phyloP scores from a whole-genome alignment of 805 yeast species.

The Candida michaelii region DNA sequence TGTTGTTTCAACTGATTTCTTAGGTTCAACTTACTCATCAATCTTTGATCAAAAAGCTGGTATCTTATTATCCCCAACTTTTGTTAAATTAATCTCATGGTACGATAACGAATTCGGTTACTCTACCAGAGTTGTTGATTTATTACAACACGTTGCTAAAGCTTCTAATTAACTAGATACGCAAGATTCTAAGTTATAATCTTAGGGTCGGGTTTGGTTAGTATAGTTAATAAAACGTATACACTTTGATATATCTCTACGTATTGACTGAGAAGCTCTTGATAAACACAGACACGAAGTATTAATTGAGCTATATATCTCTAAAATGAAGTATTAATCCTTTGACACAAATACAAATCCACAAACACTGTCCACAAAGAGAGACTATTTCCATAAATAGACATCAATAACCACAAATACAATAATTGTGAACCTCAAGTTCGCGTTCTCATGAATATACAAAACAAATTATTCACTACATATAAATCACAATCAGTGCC shows the following conservation, averaged over 20 bases:
- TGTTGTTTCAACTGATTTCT: slow-evolving; percentile 88
- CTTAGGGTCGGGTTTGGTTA: slow-evolving; percentile 2
- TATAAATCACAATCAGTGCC: not conserved
- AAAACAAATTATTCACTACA: slow-evolving; percentile 1
- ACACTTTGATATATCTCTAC: too few species aligned
- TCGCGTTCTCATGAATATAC: too few species aligned
- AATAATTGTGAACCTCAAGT: too few species aligned
- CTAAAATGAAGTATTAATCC: too few species aligned
- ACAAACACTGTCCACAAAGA: not conserved
- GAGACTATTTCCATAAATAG: too few species aligned
- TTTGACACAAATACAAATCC: not conserved
- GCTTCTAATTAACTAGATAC: slow-evolving; percentile 21
- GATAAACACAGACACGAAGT: too few species aligned
- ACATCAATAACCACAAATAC: too few species aligned
- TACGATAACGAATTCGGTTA: slow-evolving; percentile 96
- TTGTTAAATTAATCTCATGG: slow-evolving; percentile 91
- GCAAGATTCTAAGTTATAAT: slow-evolving; percentile 13
- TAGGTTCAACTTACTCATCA: slow-evolving; percentile 79
- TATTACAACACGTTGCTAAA: slow-evolving; percentile 77
- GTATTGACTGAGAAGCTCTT: too few species aligned
- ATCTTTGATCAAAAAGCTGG: slow-evolving; percentile 92
- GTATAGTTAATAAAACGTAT: not conserved
- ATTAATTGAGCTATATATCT: too few species aligned
- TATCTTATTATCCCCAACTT: slow-evolving; percentile 80
- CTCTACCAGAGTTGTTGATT: slow-evolving; percentile 94